Base-by-base conservation (phyloP, 2,329 filamentous ascomycete species). In the Fusarium miscanthi region DNA sequence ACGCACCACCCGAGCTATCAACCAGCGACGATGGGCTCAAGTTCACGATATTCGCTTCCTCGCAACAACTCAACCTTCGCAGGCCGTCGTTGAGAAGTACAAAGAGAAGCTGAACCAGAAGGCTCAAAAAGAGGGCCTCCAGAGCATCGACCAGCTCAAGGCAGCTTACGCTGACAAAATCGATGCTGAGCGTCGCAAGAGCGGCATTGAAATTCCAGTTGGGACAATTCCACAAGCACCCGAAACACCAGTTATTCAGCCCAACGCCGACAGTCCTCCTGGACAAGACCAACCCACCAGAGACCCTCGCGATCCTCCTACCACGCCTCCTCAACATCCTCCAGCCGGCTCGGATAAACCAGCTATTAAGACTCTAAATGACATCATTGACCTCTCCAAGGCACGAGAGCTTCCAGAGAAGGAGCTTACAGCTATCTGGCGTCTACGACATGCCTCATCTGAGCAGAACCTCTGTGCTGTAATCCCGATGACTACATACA, bases 21-120 rank as follows among this genome's bases (percentile, higher is more conserved):
- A 84, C 74, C 95, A 98, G 82, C 90, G 92, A 62, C 90, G 95
- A 80, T 97, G 94, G 92, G 95, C 95, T 4, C 94, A 94, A 78
- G 94, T 98, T 35, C 94, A 97, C 82, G 94, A 98, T 82, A 91
- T 97, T 52, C 94, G 95, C 73, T 97, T 95, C 86, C 88, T 97
- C 49, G 92, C 92, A 69, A 96, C 94, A 21, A 93, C 94, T 69
- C 89, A 89, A 64, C 85, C 89, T 63, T 87, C 91, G 51, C 87
- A 89, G 64, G 87, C 88, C 76, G 85, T 98, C 42, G 80, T 93
- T 72, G 94, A 97, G 73, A 97, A 93, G 82, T 99, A 99, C 85
- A 90, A 89, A 76, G 88, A 92, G 63, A 97, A 97, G 85, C 91
- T 99, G 70, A 88, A 93, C 74, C 85, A 88, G 73, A 98, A 97